A percentile compares a stretch with the other conserved stretches of the same genome.
These are phyloP conservation scores for Sonneratia alba DNA, from an alignment of 345 rosid species.

Conservation along the genomic window DNA sequence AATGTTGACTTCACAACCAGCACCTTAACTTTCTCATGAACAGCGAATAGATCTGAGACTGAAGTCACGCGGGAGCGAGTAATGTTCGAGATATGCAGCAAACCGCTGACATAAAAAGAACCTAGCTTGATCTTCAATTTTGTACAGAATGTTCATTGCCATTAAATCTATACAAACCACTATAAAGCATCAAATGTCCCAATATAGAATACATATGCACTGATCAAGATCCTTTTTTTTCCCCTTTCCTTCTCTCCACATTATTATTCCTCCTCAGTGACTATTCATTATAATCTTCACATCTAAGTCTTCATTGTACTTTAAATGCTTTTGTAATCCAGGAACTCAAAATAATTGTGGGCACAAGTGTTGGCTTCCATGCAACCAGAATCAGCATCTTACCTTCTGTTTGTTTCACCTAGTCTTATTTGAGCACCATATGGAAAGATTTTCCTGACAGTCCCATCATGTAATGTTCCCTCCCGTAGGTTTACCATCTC, in stretches of 20 bases:
- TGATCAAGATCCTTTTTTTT: neutral
- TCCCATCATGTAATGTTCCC: constrained; percentile 86
- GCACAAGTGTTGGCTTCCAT: constrained; percentile 4
- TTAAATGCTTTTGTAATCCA: neutral
- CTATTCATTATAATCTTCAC: no score
- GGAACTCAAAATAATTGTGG: neutral
- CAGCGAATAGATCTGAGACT: constrained; percentile 53
- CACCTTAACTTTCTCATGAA: constrained; percentile 65
- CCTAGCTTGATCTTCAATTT: neutral
- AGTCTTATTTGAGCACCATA: constrained; percentile 87
- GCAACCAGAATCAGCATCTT: constrained; percentile 6
- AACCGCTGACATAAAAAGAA: constrained; percentile 43
- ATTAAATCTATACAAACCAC: neutral
- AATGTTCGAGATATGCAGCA: constrained; percentile 83
- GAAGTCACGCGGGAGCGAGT: constrained; percentile 41
- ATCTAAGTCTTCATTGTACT: neutral
- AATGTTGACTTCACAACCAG: constrained; percentile 64
- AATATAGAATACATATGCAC: neutral
- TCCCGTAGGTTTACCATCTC: constrained; percentile 66
- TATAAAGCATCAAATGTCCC: neutral
- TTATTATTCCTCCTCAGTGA: no score
- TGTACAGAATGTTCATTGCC: neutral
- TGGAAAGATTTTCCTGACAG: constrained; percentile 60
- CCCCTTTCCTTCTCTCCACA: neutral
- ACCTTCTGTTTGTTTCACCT: constrained; percentile 79